Base-by-base conservation (phyloP, 2,329 filamentous ascomycete species). In the Pestalotiopsis sp. region DNA sequence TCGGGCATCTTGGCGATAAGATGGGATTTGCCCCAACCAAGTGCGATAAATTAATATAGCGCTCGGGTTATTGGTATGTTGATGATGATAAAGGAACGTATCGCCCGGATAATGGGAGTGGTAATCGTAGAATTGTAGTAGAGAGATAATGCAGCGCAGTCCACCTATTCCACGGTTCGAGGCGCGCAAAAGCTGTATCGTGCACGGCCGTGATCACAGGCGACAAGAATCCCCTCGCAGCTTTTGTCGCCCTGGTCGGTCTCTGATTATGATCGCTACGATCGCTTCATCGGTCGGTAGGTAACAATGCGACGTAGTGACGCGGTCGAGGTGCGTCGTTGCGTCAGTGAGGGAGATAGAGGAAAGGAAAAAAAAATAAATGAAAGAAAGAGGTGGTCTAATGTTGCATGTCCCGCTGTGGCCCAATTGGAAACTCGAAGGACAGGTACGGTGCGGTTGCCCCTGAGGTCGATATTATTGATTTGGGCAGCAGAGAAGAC, bases 1-100 rank as follows among this genome's bases (percentile, higher is more conserved):
- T 82, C 81, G 59, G 78, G 76, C 59, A 61, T 61, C n/a, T 27
- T 61, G 69, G 78, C 25, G 27, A 17, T 39, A 17, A 13, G 38
- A 9, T n/a, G n/a, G 25, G 57, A 6, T 31, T 36, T 61, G 14
- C 25, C 11, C 17, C 27, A n/a, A 12, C 25, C 17, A 20, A 38
- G 17, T 61, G 59, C 27, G 27, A 59, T 27, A 36, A 61, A 17
- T 36, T 9, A 11, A 11, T n/a, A n/a, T n/a, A 12, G 27, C 59
- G 27, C 17, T 39, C 12, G 14, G 58, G 31, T 4, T 27, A 17
- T 27, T 36, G 57, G 57, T 36, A 59, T 59, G 25, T 20, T 31
- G 20, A 25, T 23, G 20, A 25, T 23, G 57, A 59, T n/a, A 9
- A 52, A 52, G 14, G 20, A n/a, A 52, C 45, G 45, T 52, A n/a